A percentile compares a stretch with the other conserved stretches of the same genome.
Conservation (phyloP, 1,139 yeast species). For the Yamadazyma buinensis region DNA sequence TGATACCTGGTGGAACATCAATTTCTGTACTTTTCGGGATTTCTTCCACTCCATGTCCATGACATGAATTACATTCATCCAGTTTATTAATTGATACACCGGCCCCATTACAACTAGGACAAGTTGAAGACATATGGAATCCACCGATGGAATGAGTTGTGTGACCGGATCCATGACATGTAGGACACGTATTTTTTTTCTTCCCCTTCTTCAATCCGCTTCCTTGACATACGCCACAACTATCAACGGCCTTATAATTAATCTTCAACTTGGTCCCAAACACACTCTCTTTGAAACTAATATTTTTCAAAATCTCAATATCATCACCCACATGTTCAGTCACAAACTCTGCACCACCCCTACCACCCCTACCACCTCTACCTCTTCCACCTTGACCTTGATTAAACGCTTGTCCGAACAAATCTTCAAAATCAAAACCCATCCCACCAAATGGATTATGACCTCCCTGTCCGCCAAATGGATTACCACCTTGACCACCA, state of each 20-base stretch:
- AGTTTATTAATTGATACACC: slow-evolving; percentile 72
- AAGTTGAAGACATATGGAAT: slow-evolving; percentile 94
- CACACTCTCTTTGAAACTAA: slow-evolving; percentile 83
- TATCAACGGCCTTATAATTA: slow-evolving; percentile 69
- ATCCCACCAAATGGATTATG: slow-evolving; percentile 38
- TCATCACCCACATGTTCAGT: slow-evolving; percentile 88
- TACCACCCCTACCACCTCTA: slow-evolving; percentile 35
- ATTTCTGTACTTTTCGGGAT: slow-evolving; percentile 65
- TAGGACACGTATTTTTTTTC: slow-evolving; percentile 71
- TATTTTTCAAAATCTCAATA: slow-evolving; percentile 71
- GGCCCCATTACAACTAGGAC: slow-evolving; percentile 81
- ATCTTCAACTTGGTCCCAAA: slow-evolving; percentile 71
- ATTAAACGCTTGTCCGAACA: slow-evolving; percentile 72
- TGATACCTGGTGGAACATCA: slow-evolving; percentile 85
- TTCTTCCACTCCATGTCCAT: slow-evolving; percentile 83
- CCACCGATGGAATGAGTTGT: slow-evolving; percentile 88
- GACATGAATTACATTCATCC: slow-evolving; percentile 77
- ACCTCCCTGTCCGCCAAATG: slow-evolving; percentile 31
- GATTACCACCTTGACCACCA: slow-evolving; percentile 38
- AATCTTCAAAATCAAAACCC: slow-evolving; percentile 77
- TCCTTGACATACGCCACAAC: slow-evolving; percentile 79
- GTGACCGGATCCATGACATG: slow-evolving; percentile 94
- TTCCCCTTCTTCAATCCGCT: slow-evolving; percentile 79
- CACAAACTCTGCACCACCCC: slow-evolving; percentile 44
- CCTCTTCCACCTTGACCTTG: slow-evolving; percentile 42